phyloP scores from a whole-genome alignment of 345 rosid genomes.

The Jatropha curcas region DNA sequence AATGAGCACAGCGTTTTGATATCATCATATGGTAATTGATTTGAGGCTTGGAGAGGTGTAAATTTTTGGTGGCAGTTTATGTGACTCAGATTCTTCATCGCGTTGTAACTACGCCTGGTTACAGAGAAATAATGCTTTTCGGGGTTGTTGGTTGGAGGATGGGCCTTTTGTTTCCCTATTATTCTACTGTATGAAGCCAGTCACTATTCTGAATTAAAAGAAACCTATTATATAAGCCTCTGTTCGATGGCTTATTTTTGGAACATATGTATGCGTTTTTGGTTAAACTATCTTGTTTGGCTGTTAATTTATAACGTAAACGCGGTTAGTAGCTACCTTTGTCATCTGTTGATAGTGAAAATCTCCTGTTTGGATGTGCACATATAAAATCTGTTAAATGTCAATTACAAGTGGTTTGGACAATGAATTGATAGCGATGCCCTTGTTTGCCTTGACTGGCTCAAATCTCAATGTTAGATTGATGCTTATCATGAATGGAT shows the following conservation, averaged over 20 bases:
- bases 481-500: background rate
- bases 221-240: background rate
- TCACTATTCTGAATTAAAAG: background rate
- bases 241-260: background rate
- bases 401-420: background rate
- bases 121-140: background rate
- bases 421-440: background rate
- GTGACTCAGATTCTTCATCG: background rate
- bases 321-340: background rate
- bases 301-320: background rate
- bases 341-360: background rate
- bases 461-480: background rate
- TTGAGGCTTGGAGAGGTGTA: background rate
- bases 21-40: slow-evolving; percentile 31
- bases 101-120: background rate
- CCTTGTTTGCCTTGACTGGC: background rate
- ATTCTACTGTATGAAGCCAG: background rate
- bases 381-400: background rate
- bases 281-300: background rate
- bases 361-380: background rate
- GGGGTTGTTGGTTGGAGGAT: background rate
- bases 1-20: slow-evolving; percentile 49
- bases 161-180: background rate
- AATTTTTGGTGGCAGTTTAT: background rate
- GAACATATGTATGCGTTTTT: background rate